Conservation (phyloP, 1,284 basidiomycete species). For the Apiotrichum domesticum region DNA sequence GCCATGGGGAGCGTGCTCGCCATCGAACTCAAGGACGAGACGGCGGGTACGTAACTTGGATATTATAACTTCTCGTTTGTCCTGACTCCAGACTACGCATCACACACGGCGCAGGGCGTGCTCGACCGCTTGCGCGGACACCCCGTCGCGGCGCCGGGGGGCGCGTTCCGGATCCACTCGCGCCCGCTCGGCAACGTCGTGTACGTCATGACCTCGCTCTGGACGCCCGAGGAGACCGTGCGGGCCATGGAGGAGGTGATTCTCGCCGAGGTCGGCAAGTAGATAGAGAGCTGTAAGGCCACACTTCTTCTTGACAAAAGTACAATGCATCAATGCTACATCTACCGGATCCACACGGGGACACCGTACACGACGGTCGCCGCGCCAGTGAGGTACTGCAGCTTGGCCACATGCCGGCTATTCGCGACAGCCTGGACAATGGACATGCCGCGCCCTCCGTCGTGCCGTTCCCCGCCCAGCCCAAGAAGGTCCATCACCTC, state of each 20-base stretch:
- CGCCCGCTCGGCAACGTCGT: constrained; percentile 86
- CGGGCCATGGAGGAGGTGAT: constrained; percentile 40
- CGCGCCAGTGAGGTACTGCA: constrained; percentile 92
- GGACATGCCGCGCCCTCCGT: constrained; percentile 45
- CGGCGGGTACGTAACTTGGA: constrained; percentile 51
- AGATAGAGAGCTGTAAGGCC: not conserved
- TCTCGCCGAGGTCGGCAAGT: constrained; percentile 17
- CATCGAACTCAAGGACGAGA: constrained; percentile 63
- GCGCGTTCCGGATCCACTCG: constrained; percentile 67
- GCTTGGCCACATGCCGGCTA: constrained; percentile 72
- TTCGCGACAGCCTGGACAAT: constrained; percentile 72
- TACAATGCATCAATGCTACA: no score
- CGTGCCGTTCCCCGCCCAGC: constrained; percentile 46
- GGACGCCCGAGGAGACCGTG: constrained; percentile 35
- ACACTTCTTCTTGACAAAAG: no score
- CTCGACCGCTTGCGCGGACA: constrained; percentile 47
- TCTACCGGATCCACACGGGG: constrained; percentile 50
- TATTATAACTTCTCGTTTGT: not conserved
- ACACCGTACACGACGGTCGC: constrained; percentile 92
- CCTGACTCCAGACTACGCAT: constrained; percentile 59
- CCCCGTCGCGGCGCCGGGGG: constrained; percentile 13
- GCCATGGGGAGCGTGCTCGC: constrained; percentile 81
- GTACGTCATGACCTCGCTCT: constrained; percentile 87
- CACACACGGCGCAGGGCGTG: constrained; percentile 60
- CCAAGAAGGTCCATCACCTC: constrained; percentile 70